Base-by-base conservation (phyloP, 495 filamentous ascomycete genomes). In the Amphirosellinia nigrospora region DNA sequence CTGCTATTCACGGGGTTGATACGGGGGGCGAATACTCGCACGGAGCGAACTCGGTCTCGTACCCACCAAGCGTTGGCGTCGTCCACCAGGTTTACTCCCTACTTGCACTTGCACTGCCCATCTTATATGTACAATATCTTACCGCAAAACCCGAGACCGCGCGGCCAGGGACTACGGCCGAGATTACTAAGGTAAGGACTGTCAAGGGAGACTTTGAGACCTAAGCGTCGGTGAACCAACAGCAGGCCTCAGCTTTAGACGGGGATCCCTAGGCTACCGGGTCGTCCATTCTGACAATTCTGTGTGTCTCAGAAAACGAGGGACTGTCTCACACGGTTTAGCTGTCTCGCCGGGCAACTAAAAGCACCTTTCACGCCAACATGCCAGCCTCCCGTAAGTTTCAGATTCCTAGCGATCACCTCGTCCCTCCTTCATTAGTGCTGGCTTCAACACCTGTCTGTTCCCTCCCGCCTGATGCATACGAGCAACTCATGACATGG, bases 241-340 rank as follows among this genome's bases (percentile, higher is more conserved):
- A 32, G n/a, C 64, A 9, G 28, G 39, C 32, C 23, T 48, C 41
- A 46, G 50, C 32, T 32, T 48, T 52, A 46, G 50, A 70, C 68
- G 59, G 68, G 68, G 60, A 64, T 64, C 60, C 68, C 68, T 39
- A 69, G 67, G 41, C 60, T 36, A 64, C 41, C 38, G 30, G 48
- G 56, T 69, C 66, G n/a, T 69, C 43, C 59, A 60, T 69, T 69
- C 66, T 69, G 56, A 61, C 66, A 46, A 69, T 52, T 59, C 34
- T 69, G 16, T 53, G 45, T 23, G 66, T 68, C 50, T 34, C 52
- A 41, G 21, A 34, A 34, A 50, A 52, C 41, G n/a, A 65, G 45
- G 62, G 63, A 65, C 63, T 65, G 63, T 65, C 32, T 63, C 19
- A 61, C 58, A 34, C 30, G 9, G 61, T 56, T 41, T n/a, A n/a